phyloP scores from a whole-genome alignment of 2,329 filamentous ascomycete genomes.

The Sclerotiophoma versabilis region DNA sequence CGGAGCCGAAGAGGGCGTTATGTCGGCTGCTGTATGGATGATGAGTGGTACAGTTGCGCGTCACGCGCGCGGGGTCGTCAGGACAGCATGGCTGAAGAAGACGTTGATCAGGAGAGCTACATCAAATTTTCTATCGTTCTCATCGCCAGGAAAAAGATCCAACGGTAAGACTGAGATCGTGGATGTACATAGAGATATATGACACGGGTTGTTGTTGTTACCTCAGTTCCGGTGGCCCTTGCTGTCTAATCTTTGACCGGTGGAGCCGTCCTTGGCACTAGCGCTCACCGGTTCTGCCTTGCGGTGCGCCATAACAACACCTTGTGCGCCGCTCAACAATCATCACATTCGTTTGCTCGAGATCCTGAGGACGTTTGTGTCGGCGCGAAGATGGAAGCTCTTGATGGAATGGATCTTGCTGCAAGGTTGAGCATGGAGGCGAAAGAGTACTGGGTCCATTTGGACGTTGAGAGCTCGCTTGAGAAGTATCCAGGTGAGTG shows the following conservation, averaged over 20 bases:
- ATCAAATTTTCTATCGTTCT: neutral
- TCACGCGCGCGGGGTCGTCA: slow-evolving; percentile 16
- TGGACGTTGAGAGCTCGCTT: slow-evolving; percentile 40
- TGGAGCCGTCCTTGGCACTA: slow-evolving; percentile 12
- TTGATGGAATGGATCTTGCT: slow-evolving; percentile 38
- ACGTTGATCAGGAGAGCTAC: slow-evolving; percentile 1
- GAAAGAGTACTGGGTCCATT: slow-evolving; percentile 46
- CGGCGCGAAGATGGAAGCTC: slow-evolving; percentile 29
- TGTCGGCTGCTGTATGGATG: neutral
- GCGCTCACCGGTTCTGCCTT: slow-evolving; percentile 20
- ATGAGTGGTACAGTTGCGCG: slow-evolving; percentile 1
- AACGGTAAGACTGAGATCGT: neutral
- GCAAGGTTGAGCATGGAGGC: slow-evolving; percentile 37
- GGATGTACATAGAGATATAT: slow-evolving; percentile 9
- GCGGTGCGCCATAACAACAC: slow-evolving; percentile 13
- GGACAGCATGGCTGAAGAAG: neutral
- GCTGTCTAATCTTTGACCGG: slow-evolving; percentile 17
- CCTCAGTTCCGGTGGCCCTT: slow-evolving; percentile 10
- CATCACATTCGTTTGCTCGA: neutral
- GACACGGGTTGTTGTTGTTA: slow-evolving; percentile 9
- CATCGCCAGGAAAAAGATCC: neutral
- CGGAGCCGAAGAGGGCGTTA: neutral
- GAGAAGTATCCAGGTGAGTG: slow-evolving; percentile 51
- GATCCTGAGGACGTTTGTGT: slow-evolving; percentile 1
- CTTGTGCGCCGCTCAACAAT: slow-evolving; percentile 6